A percentile compares a stretch with the other conserved stretches of the same genome.
Evolutionary conservation across 306 rosid genomes (phyloP).

Genomic region (Cucumis cinereus): DNA sequence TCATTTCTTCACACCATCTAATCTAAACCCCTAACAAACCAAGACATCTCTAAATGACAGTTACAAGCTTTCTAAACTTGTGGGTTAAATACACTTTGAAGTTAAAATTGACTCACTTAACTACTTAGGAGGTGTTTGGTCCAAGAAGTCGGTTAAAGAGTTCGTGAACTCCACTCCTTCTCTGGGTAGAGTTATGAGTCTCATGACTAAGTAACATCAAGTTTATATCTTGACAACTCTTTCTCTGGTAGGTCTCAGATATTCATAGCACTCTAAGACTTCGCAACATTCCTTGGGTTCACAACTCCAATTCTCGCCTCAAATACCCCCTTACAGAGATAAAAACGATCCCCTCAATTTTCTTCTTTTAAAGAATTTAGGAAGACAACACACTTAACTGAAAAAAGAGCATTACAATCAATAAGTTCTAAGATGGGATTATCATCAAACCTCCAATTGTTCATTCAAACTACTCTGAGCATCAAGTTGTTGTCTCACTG

Average conservation of each 20-base stretch:
- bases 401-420: not conserved
- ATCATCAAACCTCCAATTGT: constrained; percentile 5
- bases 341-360: not conserved
- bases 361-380: too few species aligned
- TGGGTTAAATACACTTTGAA: too few species aligned
- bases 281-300: too few species aligned
- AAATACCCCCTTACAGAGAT: too few species aligned
- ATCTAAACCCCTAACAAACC: not conserved
- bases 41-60: not conserved
- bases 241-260: too few species aligned
- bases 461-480: not conserved
- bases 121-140: not conserved
- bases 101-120: not conserved
- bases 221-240: too few species aligned
- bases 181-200: too few species aligned
- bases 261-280: too few species aligned
- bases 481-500: not conserved
- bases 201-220: too few species aligned
- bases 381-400: not conserved
- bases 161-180: too few species aligned
- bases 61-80: not conserved
- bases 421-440: not conserved
- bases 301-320: too few species aligned
- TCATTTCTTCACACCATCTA: not conserved
- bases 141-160: too few species aligned